These are phyloP conservation scores for Didymella lethalis DNA, from an alignment of 2,329 filamentous ascomycete genomes.

Conservation along the genomic window DNA sequence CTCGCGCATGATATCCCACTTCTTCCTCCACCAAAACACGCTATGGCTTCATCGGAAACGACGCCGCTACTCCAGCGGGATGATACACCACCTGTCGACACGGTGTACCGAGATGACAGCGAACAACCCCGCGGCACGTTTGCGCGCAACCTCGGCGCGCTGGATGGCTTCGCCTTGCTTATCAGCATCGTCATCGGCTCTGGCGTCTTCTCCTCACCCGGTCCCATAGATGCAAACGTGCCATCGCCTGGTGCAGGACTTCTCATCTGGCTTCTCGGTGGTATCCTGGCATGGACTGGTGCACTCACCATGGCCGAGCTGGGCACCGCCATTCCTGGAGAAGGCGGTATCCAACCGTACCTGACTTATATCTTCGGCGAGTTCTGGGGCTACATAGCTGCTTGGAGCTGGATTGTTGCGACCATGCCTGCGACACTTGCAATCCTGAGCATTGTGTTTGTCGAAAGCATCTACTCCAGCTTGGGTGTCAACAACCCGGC, in stretches of 20 bases:
- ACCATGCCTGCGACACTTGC: constrained; percentile 71
- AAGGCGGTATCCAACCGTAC: constrained; percentile 71
- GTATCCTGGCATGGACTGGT: constrained; percentile 69
- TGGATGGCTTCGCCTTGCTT: constrained; percentile 63
- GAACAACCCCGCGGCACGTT: constrained; percentile 39
- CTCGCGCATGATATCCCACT: neutral
- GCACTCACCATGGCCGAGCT: constrained; percentile 69
- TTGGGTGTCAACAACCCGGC: constrained; percentile 66
- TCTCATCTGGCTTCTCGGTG: constrained; percentile 68
- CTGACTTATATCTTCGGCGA: constrained; percentile 69
- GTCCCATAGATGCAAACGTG: constrained; percentile 69
- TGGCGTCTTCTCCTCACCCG: constrained; percentile 71
- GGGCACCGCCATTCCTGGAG: constrained; percentile 69
- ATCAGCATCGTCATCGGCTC: constrained; percentile 72
- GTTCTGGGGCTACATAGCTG: constrained; percentile 67
- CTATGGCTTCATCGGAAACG: constrained; percentile 36
- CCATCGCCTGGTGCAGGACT: constrained; percentile 67
- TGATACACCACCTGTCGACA: constrained; percentile 13
- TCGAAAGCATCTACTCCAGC: constrained; percentile 54
- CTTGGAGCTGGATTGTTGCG: constrained; percentile 71
- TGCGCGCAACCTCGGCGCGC: constrained; percentile 41
- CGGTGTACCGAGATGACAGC: constrained; percentile 24
- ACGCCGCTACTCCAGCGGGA: constrained; percentile 33
- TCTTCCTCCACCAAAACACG: constrained; percentile 7
- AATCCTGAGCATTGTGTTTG: constrained; percentile 70